Base-by-base conservation (phyloP, 2,329 filamentous ascomycete species). In the Akanthomyces uredinophilus region DNA sequence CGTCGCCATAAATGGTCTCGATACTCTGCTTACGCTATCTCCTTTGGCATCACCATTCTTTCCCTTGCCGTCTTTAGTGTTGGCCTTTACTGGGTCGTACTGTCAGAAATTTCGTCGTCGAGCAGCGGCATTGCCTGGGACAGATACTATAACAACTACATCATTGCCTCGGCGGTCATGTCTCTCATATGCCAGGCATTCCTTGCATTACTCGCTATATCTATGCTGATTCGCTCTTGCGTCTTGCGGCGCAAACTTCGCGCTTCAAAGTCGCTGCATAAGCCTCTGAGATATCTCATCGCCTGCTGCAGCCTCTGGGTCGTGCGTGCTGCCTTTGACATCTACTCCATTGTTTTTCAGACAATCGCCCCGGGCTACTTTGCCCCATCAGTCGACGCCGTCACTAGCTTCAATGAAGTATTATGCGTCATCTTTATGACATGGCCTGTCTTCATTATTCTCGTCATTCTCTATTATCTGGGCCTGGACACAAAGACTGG, bases 361-460 rank as follows among this genome's bases (percentile, higher is more conserved):
- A 24, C 13, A 3, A 4, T 47, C 8, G 20, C 16, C 32, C 29
- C 27, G 1, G 10, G 4, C 18, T 53, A 14, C 11, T 62, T 39
- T 14, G 6, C 16, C 20, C 35, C 44, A 4, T 29, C 27, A 1
- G 24, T 52, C 39, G 41, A 52, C 4, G 16, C 13, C 11, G 10
- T 14, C 22, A 44, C 35, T 16, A 54, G 64, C 0, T 60, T 65
- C 0, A 74, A 55, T 22, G 58, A 64, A 32, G 10, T 64, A 16
- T 7, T 64, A 10, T 18, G 14, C n/a, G 32, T 64, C 8, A 4
- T 64, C n/a, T 64, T 65, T 44, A 29, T 50, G 6, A 57, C 63
- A 1, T 72, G 69, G 68, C 66, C 69, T 0, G 60, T 65, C 2
- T 69, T 76, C 32, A 56, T 67, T 8, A 58, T 70, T 3, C 62